Base-by-base conservation (phyloP, 2,329 filamentous ascomycete species). In the Niveomyces coronatus region DNA sequence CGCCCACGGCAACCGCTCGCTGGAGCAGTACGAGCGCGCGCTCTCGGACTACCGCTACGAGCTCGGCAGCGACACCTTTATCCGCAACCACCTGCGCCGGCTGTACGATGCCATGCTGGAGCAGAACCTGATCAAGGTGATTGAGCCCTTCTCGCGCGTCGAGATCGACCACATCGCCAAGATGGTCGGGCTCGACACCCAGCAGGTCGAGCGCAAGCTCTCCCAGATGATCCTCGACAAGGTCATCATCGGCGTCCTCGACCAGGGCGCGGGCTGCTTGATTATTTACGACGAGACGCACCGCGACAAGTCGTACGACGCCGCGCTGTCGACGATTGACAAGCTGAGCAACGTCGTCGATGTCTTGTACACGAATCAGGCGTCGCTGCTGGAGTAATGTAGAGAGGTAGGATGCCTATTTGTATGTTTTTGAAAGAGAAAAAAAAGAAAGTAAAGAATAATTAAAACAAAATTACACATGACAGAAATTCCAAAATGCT, bases 181-280 rank as follows among this genome's bases (percentile, higher is more conserved):
- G 70, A 94, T 96, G 82, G 91, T 98, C 37, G 88, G 89, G 27
- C 72, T 98, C 45, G 91, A 96, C 60, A 94, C 85, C 18, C 82
- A 86, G 61, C 89, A 96, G 67, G 91, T 98, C 43, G 93, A 98
- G 76, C 79, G 88, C 52, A 98, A 98, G 73, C 73, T 98, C 46
- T 93, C 85, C 31, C 93, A 98, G 72, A 98, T 98, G 93, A 98
- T 98, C 55, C 74, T 98, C 43, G 91, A 98, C 68, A 95, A 95
- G 71, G 86, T 96, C 53, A 96, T 98, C 56, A 86, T 95, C 50
- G 91, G 93, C 43, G 91, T 98, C 40, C 67, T 98, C 50, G 91
- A 98, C 60, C 91, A 98, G 64, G 91, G 91, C 35, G 85, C 87
- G n/a, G 89, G 89, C 27, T 96, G 93, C 61, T 72, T 98, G 58